Base-by-base conservation (phyloP, 148 eudicot species). In the Rhododendron kiyosumense region DNA sequence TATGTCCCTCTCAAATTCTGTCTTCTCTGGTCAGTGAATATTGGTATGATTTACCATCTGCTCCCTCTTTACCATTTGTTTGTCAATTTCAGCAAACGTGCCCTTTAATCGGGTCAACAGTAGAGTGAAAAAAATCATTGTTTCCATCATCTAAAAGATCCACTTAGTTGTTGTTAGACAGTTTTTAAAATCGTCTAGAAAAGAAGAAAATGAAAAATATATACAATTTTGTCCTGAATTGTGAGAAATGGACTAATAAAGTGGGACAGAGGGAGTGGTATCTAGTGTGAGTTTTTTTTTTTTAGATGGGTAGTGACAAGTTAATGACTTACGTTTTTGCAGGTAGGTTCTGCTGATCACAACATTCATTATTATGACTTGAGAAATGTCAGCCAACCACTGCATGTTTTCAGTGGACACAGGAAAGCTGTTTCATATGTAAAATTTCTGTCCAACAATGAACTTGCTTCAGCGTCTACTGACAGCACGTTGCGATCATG, bases 291-390 rank as follows among this genome's bases (percentile, higher is more conserved):
- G 7, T 41, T 41, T 41, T 41, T 5, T 5, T 0, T 41, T 5
- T 86, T 75, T 12, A 26, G 32, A 67, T 26, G 74, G 32, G 74
- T 67, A 67, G 74, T n/a, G 71, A 84, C 43, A 8, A 24, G 7
- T 18, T 32, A 61, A 24, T 10, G 1, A 15, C 49, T n/a, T 26
- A 0, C 10, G 36, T 18, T 52, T 89, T 81, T 84, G 90, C 96
- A 94, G 96, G 94, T 94, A 87, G 96, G 96, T 83, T 94, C 96
- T 54, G 96, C 94, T 14, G 96, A 94, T 81, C 96, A 93, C 89
- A 90, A 94, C 81, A 90, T 94, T 77, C 94, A 94, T 82, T 94
- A 93, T 83, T 94, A 91, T 85, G 96, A 94, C 85, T 82, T 94
- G 85, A 92, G 96, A 85, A 94, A 92, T 86, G 85, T 84, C 81